Base-by-base conservation (phyloP, 306 rosid species). In the Begonia peltatifolia region DNA sequence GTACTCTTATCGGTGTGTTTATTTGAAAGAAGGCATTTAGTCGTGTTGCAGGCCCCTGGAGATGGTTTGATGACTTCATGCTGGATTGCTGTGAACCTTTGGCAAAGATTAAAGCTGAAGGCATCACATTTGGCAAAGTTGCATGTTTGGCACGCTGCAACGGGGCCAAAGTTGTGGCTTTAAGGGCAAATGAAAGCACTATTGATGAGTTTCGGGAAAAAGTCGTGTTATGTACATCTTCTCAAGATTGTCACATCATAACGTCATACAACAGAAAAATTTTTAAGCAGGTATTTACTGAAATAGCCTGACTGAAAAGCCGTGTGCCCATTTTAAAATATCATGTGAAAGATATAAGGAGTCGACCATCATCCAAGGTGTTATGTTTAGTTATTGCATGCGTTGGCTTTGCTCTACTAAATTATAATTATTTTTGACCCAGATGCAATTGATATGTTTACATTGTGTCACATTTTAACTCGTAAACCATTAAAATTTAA, bases 1-100 rank as follows among this genome's bases (percentile, higher is more conserved):
- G 6, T 30, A 30, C 38, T 30, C 38, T 30, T 7, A 6, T 30
- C 8, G 8, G 38, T 9, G 8, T 30, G 38, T 30, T 30, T 30
- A 30, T 30, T 30, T 30, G 38, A 30, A 30, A 30, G 38, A 3
- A 20, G 38, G 38, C 8, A 30, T 30, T 30, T 30, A 30, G 38
- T 30, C 38, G 3, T 30, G 38, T 30, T 30, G 38, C 38, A 90
- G 95, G 97, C 22, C 94, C 97, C 59, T 85, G 97, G 97, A 90
- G 95, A 73, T 90, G 97, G 97, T 85, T 83, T 56, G 97, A 90
- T 76, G 97, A 90, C 55, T 78, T 95, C 42, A 90, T 90, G 97
- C 52, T 90, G 63, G 97, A 90, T 62, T 90, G 95, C 42, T 90
- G 97, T 52, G 97, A 90, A 46, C 81, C 97, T 52, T 65, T 90